Evolutionary conservation across 345 rosid genomes (phyloP), one percentile per base, ranked within the genome.

Genomic region (Eucalyptus paniculata): DNA sequence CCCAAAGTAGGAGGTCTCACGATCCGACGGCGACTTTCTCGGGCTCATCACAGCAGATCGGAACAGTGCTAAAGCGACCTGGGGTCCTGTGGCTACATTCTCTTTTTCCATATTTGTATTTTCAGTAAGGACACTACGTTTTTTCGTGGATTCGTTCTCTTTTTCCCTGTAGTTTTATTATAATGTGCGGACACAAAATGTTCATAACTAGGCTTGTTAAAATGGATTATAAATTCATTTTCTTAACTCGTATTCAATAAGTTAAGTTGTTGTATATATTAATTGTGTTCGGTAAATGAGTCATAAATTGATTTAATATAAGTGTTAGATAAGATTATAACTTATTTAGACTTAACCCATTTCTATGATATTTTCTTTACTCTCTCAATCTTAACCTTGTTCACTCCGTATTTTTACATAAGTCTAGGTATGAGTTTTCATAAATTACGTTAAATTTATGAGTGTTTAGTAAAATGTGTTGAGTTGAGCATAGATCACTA

Each of bases 241-340:
- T 53, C 2, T 53, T 19, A 18, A 53, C 56, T 53, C 0, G 4
- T 53, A 53, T 18, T 51, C 1, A 0, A 18, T 53, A 7, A 53
- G 26, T 53, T 53, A 3, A 8, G 26, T 53, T 8, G 26, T 53
- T 21, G 2, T 53, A 21, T 53, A 53, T 0, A 8, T 21, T 8
- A 8, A 5, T 53, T 8, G 5, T 53, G 1, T 53, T 53, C 0
- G 0, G 1, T 21, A 53, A 21, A 53, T 53, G 26, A 8, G 11
- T 53, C 2, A 1, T 8, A 0, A 53, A 8, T 4, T 0, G 1
- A 21, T 8, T 53, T 53, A 53, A 53, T 53, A 53, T 21, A 19
- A 53, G 1, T 8, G 5, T 53, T 1, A 19, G 4, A 19, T 0
- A 0, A 0, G 11, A 0, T 53, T 53, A 53, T 53, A 53, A 53